Conservation (phyloP, 139 green algal species). For the Pleodorina starrii region DNA sequence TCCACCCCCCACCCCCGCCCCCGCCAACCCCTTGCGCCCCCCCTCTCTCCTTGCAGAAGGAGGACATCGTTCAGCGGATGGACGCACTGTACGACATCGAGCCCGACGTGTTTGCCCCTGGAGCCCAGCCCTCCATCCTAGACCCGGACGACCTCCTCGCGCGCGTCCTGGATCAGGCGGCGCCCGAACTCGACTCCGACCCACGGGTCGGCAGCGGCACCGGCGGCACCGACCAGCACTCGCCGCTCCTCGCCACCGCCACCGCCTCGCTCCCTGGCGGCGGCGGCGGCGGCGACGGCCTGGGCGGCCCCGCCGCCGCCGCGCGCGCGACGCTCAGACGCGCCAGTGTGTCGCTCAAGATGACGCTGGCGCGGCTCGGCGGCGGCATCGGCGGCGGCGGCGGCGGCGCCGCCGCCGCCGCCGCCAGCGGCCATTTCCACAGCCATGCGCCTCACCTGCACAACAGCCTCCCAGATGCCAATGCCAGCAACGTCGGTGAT, state of each 20-base stretch:
- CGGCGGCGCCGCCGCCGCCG: no score
- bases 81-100: not conserved
- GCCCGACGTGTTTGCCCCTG: not conserved
- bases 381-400: not conserved
- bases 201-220: not conserved
- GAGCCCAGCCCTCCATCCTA: not conserved
- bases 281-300: not conserved
- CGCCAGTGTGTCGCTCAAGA: not conserved
- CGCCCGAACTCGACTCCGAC: not conserved
- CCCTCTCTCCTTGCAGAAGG: no score
- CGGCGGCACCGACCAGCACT: not conserved
- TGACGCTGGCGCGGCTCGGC: constrained; percentile 1
- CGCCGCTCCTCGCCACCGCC: not conserved
- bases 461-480: no score
- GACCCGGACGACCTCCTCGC: constrained; percentile 4
- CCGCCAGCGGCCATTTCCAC: not conserved
- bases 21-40: no score
- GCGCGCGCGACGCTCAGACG: not conserved
- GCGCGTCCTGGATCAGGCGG: no score
- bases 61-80: not conserved
- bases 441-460: no score
- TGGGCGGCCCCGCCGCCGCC: not conserved
- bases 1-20: no score
- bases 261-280: not conserved
- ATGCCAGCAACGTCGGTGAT: no score